Percentiles rank a stretch among this genome's conserved stretches.
These are phyloP conservation scores for Quercus robur DNA, from an alignment of 306 rosid genomes.

Conservation along the genomic window DNA sequence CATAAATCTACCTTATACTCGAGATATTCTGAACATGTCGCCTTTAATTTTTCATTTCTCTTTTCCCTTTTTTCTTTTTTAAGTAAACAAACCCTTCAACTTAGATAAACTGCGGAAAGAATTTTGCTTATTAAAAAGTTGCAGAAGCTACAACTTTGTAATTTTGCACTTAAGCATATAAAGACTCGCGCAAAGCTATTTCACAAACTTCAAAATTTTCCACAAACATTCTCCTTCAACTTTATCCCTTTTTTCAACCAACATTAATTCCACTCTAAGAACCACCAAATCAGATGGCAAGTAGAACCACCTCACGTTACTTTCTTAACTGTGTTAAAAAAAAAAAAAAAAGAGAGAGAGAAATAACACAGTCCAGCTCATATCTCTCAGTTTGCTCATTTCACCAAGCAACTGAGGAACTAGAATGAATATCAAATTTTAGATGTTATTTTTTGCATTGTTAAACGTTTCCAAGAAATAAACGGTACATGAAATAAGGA, in stretches of 20 bases:
- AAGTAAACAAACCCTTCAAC: neutral
- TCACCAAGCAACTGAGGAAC: neutral
- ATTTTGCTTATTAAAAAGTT: neutral
- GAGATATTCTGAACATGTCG: neutral
- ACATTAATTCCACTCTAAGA: neutral
- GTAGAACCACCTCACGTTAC: neutral
- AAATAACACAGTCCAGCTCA: too few relatives aligned
- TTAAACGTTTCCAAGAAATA: neutral
- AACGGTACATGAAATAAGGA: neutral
- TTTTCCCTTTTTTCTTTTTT: neutral
- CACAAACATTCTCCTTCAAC: neutral
- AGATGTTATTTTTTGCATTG: neutral
- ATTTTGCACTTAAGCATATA: neutral
- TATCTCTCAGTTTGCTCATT: too few relatives aligned
- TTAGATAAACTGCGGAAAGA: neutral
- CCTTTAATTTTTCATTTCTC: neutral
- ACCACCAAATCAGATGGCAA: neutral
- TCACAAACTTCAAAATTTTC: neutral
- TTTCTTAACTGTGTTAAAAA: neutral
- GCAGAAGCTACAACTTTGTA: neutral
- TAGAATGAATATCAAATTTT: neutral
- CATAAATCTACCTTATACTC: neutral
- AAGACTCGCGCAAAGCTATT: neutral
- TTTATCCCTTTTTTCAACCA: neutral
- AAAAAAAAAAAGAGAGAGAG: neutral